A percentile compares a stretch with the other conserved stretches of the same genome.
Evolutionary conservation across 805 yeast species (phyloP).

Genomic region (Cyberlindnera meyerae): DNA sequence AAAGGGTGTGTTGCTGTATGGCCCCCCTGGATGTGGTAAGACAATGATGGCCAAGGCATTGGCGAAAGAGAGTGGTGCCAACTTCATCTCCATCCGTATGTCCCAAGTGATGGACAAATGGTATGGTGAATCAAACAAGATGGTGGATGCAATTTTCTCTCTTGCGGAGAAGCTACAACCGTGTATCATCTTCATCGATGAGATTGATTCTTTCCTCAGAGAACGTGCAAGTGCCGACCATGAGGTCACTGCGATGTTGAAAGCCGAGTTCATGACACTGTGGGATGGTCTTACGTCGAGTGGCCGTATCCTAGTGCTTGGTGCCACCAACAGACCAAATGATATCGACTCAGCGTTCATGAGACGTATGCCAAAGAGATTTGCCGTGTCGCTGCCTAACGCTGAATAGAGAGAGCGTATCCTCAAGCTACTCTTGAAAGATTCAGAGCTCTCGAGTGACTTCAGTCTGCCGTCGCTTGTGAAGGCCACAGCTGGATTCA

Average conservation of each 20-base stretch:
- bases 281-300: conserved; percentile 89
- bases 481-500: conserved; percentile 60
- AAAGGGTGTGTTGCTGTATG: conserved; percentile 86
- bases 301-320: conserved; percentile 81
- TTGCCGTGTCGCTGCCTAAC: conserved; percentile 72
- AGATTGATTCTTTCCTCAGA: conserved; percentile 89
- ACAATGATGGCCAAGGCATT: conserved; percentile 96
- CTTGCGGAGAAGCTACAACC: conserved; percentile 88
- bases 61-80: conserved; percentile 88
- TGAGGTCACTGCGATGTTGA: conserved; percentile 90
- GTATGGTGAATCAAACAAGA: conserved; percentile 95
- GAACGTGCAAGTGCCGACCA: conserved; percentile 83
- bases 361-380: conserved; percentile 88
- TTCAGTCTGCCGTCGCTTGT: conserved; percentile 64
- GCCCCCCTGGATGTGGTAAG: conserved; percentile 98
- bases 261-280: conserved; percentile 95
- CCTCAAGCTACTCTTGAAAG: conserved; percentile 60
- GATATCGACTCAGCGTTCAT: conserved; percentile 92
- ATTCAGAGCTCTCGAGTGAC: conserved; percentile 50
- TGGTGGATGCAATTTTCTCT: conserved; percentile 88
- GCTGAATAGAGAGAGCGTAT: conserved; percentile 64
- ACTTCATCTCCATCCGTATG: conserved; percentile 86
- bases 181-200: conserved; percentile 92
- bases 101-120: conserved; percentile 94
- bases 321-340: conserved; percentile 89